These are phyloP conservation scores for Colletotrichum falcatum DNA, from an alignment of 2,329 filamentous ascomycete species.

Conservation along the genomic window DNA sequence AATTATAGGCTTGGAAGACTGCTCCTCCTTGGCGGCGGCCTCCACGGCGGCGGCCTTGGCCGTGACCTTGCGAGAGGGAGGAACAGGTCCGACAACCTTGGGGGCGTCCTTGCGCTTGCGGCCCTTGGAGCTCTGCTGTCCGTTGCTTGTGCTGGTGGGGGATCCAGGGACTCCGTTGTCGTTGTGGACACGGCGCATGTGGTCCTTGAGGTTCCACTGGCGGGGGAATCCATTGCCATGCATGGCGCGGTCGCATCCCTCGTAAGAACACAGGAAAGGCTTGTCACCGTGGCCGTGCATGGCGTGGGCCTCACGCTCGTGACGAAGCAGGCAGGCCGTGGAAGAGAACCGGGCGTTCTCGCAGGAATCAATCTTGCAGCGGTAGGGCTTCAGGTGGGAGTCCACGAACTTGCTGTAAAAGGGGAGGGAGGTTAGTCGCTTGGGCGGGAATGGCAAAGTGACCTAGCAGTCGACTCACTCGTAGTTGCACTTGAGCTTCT, in stretches of 20 bases:
- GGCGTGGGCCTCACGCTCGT: constrained; percentile 95
- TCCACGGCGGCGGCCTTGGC: constrained; percentile 55
- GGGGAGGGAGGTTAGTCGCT: constrained; percentile 45
- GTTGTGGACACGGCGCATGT: constrained; percentile 95
- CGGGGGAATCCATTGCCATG: constrained; percentile 91
- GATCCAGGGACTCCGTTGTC: constrained; percentile 63
- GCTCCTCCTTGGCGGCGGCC: constrained; percentile 50
- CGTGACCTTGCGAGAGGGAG: constrained; percentile 62
- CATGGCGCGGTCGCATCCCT: constrained; percentile 86
- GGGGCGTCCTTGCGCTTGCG: constrained; percentile 69
- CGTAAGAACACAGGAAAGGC: constrained; percentile 89
- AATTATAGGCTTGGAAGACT: constrained; percentile 56
- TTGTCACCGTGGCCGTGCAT: constrained; percentile 96
- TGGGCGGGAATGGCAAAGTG: neutral
- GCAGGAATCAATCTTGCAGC: constrained; percentile 88
- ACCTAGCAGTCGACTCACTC: constrained; percentile 73
- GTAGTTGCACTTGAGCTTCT: constrained; percentile 99
- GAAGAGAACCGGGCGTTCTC: constrained; percentile 92
- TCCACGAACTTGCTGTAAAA: constrained; percentile 89
- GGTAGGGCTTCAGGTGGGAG: constrained; percentile 95
- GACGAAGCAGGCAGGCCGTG: constrained; percentile 91
- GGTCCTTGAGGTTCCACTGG: constrained; percentile 95
- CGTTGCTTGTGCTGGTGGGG: constrained; percentile 47
- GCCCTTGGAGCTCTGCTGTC: constrained; percentile 58
- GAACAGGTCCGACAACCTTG: constrained; percentile 50